Conservation (phyloP, 768 basidiomycete genomes). For the Rhizopogon vulgaris region DNA sequence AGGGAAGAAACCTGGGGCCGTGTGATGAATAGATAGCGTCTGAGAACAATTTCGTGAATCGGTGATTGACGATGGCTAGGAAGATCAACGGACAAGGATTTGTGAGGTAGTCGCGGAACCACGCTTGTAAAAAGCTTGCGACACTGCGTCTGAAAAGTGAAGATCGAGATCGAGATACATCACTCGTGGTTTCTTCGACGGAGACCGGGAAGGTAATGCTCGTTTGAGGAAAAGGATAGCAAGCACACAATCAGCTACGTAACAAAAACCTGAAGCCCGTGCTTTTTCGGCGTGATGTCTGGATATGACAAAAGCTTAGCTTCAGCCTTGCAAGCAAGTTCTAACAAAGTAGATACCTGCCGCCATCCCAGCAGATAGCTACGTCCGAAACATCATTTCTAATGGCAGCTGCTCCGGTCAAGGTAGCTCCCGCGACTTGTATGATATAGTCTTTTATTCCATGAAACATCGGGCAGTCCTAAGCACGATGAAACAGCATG, state of each 20-base stretch:
- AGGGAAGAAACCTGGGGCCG: conserved; percentile 83
- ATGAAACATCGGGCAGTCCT: conserved; percentile 83
- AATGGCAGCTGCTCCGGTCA: conserved; percentile 66
- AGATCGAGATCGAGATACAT: conserved; percentile 93
- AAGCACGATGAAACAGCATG: neutral
- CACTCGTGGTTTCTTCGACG: conserved; percentile 45
- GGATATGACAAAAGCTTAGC: neutral
- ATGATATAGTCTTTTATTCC: conserved; percentile 64
- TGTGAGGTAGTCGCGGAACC: conserved; percentile 32
- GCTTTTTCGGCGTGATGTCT: conserved; percentile 83
- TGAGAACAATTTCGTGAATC: conserved; percentile 15
- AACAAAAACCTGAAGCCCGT: conserved; percentile 86
- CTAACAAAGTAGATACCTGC: conserved; percentile 39
- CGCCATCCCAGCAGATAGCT: conserved; percentile 89
- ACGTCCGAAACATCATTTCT: conserved; percentile 45
- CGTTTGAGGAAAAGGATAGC: conserved; percentile 68
- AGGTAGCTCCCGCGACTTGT: conserved; percentile 69
- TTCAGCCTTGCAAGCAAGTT: neutral
- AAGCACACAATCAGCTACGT: conserved; percentile 85
- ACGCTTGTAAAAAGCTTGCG: conserved; percentile 59
- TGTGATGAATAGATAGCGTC: conserved; percentile 84
- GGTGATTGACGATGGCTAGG: neutral
- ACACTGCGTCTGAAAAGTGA: conserved; percentile 88
- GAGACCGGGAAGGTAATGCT: conserved; percentile 13
- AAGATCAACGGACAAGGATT: conserved; percentile 34